Base-by-base conservation (phyloP, 371 early-diverging fungal genomes). In the Haplosporangium sp. region DNA sequence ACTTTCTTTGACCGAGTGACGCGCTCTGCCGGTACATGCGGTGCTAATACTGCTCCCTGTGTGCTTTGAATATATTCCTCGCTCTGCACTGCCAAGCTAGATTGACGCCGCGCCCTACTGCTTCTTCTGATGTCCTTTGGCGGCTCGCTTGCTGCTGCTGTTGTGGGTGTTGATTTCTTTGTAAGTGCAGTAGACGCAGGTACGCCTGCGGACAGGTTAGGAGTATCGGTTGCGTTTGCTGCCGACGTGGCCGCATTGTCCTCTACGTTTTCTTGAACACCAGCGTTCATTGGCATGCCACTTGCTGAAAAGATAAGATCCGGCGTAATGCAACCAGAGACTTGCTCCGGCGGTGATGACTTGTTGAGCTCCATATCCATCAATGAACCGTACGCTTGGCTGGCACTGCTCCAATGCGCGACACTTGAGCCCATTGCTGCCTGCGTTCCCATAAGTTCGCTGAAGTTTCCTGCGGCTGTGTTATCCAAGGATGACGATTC, bases 1-100 rank as follows among this genome's bases (percentile, higher is more conserved):
- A 93, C 81, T 23, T 86, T 89, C 64, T 85, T 88, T n/a, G 81
- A 75, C 36, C 83, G 73, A 16, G 76, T 76, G 40, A 72, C 61
- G 20, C 77, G 73, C 41, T 73, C 73, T 18, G 45, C 60, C 5
- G 69, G 59, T 11, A 58, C 62, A 23, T 58, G 21, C 6, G 50
- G n/a, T n/a, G 51, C n/a, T 37, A 23, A 21, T 18, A 16, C 46
- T 10, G 60, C 36, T 16, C 60, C 73, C 16, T 64, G 62, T 8
- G 60, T 23, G 36, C n/a, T 51, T 18, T 67, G 64, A 51, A 72
- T 23, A 59, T 75, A 73, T 23, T 73, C 73, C 20, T 66, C 69
- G 38, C 73, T 73, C 51, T 66, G 59, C 21, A 55, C 58, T 13
- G 72, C 77, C 43, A 77, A 42, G 46, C 50, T 69, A 5, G 77